These are phyloP conservation scores for Phylloporus scabripes DNA, from an alignment of 768 basidiomycete species.

Conservation along the genomic window DNA sequence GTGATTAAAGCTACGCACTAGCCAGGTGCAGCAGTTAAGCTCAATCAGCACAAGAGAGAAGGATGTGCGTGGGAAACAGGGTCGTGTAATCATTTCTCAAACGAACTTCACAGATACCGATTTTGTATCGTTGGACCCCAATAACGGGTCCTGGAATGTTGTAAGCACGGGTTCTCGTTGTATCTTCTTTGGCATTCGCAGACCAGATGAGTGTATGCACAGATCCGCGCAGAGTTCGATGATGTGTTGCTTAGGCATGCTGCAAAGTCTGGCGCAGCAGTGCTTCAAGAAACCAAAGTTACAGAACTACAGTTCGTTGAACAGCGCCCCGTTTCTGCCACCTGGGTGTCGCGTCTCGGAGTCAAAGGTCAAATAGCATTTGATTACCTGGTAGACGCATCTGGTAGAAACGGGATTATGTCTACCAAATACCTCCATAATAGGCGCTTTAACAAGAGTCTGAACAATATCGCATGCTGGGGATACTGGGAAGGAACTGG, in stretches of 20 bases:
- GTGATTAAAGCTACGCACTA: background rate
- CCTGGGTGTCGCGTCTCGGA: background rate
- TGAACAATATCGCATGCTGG: constrained; percentile 34
- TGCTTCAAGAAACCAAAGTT: constrained; percentile 2
- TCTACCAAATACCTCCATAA: constrained; percentile 31
- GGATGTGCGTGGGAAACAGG: background rate
- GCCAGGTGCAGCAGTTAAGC: constrained; percentile 8
- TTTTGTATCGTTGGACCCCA: background rate
- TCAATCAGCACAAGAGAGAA: constrained; percentile 13
- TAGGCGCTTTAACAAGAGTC: constrained; percentile 29
- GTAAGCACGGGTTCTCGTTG: background rate
- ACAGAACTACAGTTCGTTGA: constrained; percentile 4
- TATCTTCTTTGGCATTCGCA: background rate
- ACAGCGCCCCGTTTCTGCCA: constrained; percentile 1
- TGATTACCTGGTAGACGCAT: constrained; percentile 9
- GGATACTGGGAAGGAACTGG: constrained; percentile 32
- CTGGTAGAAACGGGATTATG: constrained; percentile 9
- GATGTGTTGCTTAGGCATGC: constrained; percentile 1
- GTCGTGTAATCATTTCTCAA: background rate
- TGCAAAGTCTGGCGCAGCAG: background rate
- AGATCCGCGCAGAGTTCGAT: constrained; percentile 8
- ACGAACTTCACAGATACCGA: constrained; percentile 4
- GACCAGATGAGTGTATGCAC: background rate
- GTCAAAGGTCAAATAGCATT: constrained; percentile 1
- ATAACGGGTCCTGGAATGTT: constrained; percentile 7